Evolutionary conservation across 2,329 filamentous ascomycete species (phyloP), one percentile per base, ranked within the genome.

Genomic region (Pseudogymnoascus sp.): DNA sequence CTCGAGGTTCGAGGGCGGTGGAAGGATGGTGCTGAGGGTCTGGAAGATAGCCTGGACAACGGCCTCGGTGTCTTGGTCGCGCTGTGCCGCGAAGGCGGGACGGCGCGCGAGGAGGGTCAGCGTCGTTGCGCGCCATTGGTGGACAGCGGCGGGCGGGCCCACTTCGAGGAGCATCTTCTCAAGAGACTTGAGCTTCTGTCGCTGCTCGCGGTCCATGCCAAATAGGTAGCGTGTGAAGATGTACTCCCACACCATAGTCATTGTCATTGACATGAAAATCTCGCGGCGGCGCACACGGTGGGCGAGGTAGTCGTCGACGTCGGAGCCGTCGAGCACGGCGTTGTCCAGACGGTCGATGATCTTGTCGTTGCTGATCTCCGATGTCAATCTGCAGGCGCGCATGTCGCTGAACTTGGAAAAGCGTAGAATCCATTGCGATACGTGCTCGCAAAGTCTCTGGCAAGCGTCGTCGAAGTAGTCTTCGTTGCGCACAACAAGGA

Each of bases 191-290:
- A 99, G 87, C 75, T 97, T 97, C 74, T 97, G 92, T 68, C 94
- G 86, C 75, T 99, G 94, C 75, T 97, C 94, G 68, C 92, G 85
- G 73, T 99, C 94, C 91, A 99, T 96, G 69, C 94, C 94, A 73
- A 99, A 99, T 25, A 99, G 85, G 74, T 99, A 99, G 65, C 94
- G 86, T 7, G 93, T 97, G 72, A 99, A 99, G 72, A 99, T 87
- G 71, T 95, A 97, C 74, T 99, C 94, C 92, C 92, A 99, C 59
- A 99, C 87, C 91, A 99, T 97, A 64, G 89, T 94, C 92, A 97
- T 97, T 61, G 93, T 90, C 74, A 99, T 91, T 37, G 91, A 94
- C 91, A 97, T 97, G 80, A 99, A 97, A 62, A 97, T 87, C 73
- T 97, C 93, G 63, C 93, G 86, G 64, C 94, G 87, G 70, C 84